Evolutionary conservation across 1,284 basidiomycete genomes (phyloP).

Genomic region (Leccinum subfulvum): DNA sequence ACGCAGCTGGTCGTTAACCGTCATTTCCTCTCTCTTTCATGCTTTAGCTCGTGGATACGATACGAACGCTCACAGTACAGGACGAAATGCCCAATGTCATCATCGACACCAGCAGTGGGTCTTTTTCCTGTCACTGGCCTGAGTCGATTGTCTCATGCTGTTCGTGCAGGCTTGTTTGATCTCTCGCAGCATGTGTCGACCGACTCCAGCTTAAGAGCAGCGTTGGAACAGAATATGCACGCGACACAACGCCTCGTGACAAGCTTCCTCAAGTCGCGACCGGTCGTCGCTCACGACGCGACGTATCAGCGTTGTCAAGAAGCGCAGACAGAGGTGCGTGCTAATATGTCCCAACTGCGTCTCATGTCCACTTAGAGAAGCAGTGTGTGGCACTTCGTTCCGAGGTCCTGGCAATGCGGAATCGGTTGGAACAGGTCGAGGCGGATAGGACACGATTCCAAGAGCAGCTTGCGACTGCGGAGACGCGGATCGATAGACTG

Average conservation of each 20-base stretch:
- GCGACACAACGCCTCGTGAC: conserved; percentile 61
- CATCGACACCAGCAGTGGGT: conserved; percentile 46
- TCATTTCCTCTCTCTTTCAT: neutral
- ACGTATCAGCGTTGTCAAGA: conserved; percentile 49
- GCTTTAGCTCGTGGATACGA: conserved; percentile 63
- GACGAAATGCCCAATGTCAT: conserved; percentile 49
- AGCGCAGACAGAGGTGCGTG: conserved; percentile 58
- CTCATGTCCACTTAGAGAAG: conserved; percentile 14
- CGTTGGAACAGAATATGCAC: conserved; percentile 54
- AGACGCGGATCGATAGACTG: conserved; percentile 73
- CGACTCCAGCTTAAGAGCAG: conserved; percentile 48
- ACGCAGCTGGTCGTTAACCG: conserved; percentile 5
- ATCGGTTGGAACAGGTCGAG: conserved; percentile 56
- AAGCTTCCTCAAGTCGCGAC: conserved; percentile 52
- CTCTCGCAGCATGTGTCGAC: conserved; percentile 51
- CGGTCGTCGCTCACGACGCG: conserved; percentile 24
- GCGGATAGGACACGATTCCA: conserved; percentile 54
- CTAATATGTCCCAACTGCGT: conserved; percentile 2
- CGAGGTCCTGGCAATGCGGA: conserved; percentile 58
- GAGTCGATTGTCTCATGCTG: neutral
- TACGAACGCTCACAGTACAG: conserved; percentile 58
- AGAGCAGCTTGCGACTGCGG: conserved; percentile 58
- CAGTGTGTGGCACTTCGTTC: conserved; percentile 61
- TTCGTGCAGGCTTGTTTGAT: conserved; percentile 43
- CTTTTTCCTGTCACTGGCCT: neutral